Conservation (phyloP, 73 alveolate species). For the Paramecium sexaurelia region DNA sequence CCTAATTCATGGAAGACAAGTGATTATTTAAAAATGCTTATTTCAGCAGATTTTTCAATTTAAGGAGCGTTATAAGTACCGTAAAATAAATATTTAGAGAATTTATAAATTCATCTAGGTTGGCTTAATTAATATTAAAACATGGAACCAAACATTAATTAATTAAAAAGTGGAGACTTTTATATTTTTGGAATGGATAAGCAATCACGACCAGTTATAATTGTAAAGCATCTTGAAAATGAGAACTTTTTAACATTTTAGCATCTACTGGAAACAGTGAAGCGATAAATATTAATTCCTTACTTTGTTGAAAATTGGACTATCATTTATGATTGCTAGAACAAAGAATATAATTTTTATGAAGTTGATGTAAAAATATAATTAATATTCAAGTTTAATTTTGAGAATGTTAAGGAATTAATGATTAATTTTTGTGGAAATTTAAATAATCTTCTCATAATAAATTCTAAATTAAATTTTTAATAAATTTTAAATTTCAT, state of each 20-base stretch:
- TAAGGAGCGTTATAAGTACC: not conserved
- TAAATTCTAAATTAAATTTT: not conserved
- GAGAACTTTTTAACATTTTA: not conserved
- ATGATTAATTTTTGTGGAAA: slow-evolving; percentile 54
- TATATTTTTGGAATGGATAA: slow-evolving; percentile 28
- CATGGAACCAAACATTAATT: not conserved
- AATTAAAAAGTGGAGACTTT: slow-evolving; percentile 6
- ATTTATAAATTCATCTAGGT: slow-evolving; percentile 21
- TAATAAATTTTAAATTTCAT: not conserved
- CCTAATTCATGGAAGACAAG: slow-evolving; percentile 31
- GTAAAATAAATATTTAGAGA: not conserved
- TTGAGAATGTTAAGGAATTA: not conserved
- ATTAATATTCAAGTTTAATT: not conserved
- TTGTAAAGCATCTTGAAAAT: not conserved
- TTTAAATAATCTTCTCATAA: slow-evolving; percentile 1
- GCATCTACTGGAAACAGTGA: not conserved
- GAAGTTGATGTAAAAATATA: not conserved
- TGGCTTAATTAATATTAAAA: not conserved
- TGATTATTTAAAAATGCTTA: not conserved
- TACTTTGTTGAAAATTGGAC: slow-evolving; percentile 50
- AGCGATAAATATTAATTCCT: not conserved
- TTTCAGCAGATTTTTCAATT: slow-evolving; percentile 1
- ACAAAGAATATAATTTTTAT: not conserved
- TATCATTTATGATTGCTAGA: not conserved
- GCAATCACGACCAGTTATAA: slow-evolving; percentile 4